Evolutionary conservation across 2,329 filamentous ascomycete species (phyloP), one percentile per base, ranked within the genome.

Genomic region (Xenosphaeropsis pyriputrescens): DNA sequence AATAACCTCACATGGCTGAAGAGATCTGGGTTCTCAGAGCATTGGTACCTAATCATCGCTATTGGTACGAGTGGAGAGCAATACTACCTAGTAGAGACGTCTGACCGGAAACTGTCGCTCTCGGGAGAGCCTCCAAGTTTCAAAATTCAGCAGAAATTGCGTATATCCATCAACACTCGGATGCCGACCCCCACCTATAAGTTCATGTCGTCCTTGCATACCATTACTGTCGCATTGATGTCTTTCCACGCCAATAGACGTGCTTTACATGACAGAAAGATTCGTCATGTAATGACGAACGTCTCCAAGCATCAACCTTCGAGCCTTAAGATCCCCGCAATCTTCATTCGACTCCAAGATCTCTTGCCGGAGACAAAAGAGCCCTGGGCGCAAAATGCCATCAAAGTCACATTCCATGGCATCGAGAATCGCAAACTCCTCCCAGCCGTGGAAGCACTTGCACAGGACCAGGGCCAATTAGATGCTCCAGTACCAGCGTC

Each of bases 31-130:
- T 93, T 88, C 84, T 67, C 67, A 8, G 54, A 69, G 12, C 63
- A 70, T 37, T 94, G 85, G 83, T 73, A 78, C 44, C 61, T 93
- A 30, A 76, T 78, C 45, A 68, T 81, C 34, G 75, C 75, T 37
- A 68, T 85, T 53, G 77, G 79, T 52, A 65, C 82, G 51, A 67
- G 69, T 50, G 83, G 84, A 38, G 83, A 91, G 52, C 70, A 69
- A 43, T 93, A 84, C 83, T 88, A 79, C 75, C 62, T 88, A 42
- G 63, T 85, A 38, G 70, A 79, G 56, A 56, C 73, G 68, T 76
- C 45, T 40, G 47, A 17, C 22, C 8, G 11, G 7, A 31, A 31
- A 30, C 17, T 9, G n/a, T 30, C 17, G 5, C n/a, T 14, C 11
- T 15, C 18, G 11, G 26, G 26, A 32, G 58, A 15, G 55, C 64